These are phyloP conservation scores for Lecanicillium sp. DNA, from an alignment of 2,329 filamentous ascomycete species.

Conservation along the genomic window DNA sequence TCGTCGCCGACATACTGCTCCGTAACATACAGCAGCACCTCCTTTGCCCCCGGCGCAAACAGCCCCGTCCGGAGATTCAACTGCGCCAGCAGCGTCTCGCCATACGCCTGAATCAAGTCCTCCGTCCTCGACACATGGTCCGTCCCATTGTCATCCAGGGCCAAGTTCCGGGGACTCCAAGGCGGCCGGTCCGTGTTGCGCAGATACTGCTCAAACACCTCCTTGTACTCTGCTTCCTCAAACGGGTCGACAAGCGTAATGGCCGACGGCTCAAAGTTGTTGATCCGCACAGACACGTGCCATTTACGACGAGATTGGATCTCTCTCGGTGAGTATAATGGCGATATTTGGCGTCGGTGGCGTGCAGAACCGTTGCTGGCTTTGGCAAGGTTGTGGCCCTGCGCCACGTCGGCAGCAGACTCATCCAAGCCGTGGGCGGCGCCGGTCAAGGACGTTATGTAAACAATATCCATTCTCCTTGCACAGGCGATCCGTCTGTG, in stretches of 20 bases:
- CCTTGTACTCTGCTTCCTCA: slow-evolving; percentile 15
- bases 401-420: no score
- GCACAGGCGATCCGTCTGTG: no score
- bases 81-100: slow-evolving; percentile 13
- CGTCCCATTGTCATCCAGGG: slow-evolving; percentile 6
- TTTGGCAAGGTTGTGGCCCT: neutral
- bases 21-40: slow-evolving; percentile 17
- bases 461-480: slow-evolving; percentile 9
- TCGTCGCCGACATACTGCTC: slow-evolving; percentile 14
- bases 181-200: slow-evolving; percentile 14
- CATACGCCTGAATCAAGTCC: slow-evolving; percentile 14
- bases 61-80: slow-evolving; percentile 10
- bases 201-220: slow-evolving; percentile 18
- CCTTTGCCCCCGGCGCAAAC: slow-evolving; percentile 9
- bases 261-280: slow-evolving; percentile 9
- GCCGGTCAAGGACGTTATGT: slow-evolving; percentile 7
- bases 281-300: slow-evolving; percentile 15
- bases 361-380: neutral
- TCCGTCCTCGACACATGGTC: slow-evolving; percentile 12
- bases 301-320: slow-evolving; percentile 12
- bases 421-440: no score
- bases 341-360: neutral
- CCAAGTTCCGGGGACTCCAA: slow-evolving; percentile 13
- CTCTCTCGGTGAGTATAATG: no score
- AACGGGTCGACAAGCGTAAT: slow-evolving; percentile 17